Evolutionary conservation across 139 green algal genomes (phyloP).

Genomic region (Asterochloris erici): DNA sequence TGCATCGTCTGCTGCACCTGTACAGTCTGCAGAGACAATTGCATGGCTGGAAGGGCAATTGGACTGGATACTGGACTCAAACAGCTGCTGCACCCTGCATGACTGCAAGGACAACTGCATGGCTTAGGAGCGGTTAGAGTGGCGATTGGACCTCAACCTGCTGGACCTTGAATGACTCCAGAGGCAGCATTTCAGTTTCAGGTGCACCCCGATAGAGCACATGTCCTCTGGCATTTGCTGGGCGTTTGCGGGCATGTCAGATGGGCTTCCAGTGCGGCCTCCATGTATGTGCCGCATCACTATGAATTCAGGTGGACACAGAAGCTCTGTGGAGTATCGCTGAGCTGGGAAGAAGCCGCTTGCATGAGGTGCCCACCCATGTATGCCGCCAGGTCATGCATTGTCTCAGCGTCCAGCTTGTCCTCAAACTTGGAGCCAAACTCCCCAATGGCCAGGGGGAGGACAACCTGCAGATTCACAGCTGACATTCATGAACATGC

Average conservation of each 20-base stretch:
- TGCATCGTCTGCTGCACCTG: neutral
- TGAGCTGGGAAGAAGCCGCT: neutral
- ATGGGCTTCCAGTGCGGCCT: too few relatives aligned
- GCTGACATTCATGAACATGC: too few relatives aligned
- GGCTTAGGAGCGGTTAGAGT: neutral
- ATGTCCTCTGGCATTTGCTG: neutral
- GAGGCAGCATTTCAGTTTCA: neutral
- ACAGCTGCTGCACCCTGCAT: neutral
- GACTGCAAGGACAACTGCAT: neutral
- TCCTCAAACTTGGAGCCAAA: slow-evolving; percentile 28
- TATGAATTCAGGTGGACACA: neutral
- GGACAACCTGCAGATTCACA: neutral
- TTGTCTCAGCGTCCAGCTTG: slow-evolving; percentile 14
- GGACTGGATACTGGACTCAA: neutral
- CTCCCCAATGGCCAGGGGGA: slow-evolving; percentile 36
- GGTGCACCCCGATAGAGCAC: neutral
- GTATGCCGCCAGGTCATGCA: slow-evolving; percentile 24
- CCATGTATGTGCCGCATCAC: too few relatives aligned
- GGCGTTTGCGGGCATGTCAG: neutral
- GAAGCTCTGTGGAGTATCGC: too few relatives aligned
- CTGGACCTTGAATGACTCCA: neutral
- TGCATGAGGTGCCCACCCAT: neutral
- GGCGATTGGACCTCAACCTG: neutral
- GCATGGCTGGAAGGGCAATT: neutral
- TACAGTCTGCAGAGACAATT: neutral